Base-by-base conservation (phyloP, 164 flowering plant genomes). In the Warburgia ugandensis region DNA sequence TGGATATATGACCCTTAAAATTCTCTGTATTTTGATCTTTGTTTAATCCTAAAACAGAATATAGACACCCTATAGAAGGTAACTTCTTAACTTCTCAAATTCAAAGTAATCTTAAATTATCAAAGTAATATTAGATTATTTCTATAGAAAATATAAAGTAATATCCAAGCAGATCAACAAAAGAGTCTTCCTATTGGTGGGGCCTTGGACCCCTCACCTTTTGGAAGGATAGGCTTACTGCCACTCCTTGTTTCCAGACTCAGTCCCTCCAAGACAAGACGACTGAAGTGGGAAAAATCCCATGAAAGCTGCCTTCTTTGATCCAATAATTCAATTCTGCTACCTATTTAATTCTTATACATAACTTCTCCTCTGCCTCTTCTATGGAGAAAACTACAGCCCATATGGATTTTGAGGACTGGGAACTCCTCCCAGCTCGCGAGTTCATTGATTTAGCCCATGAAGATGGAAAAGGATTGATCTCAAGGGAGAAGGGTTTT, bases 351-450 rank as follows among this genome's bases (percentile, higher is more conserved):
- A 21, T 26, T 43, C 37, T 32, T 22, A n/a, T n/a, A n/a, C 9
- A 26, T 30, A 33, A 29, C 22, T 14, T 5, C 6, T 33, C 28
- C 31, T 27, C 20, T 33, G 14, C 27, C 31, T 28, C 8, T 31
- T 23, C 46, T 37, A 48, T 56, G 63, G 50, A 55, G 45, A 48
- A 58, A 21, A 28, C 52, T 22, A 36, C 64, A 6, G 19, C 23
- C 35, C 61, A 63, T 29, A 77, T 77, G 76, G 80, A 77, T 54
- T 43, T 68, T 47, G 71, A 71, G 0, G 85, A 77, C 37, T 79
- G 85, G 85, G 85, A 72, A 37, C 20, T 59, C 39, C 64, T 79
- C 22, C 53, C 79, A 30, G 68, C 53, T 29, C 70, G 56, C 59
- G 73, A 72, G 5, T 61, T 72, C 20, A 53, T 63, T 32, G 79